Percentiles rank a stretch among this genome's conserved stretches.
phyloP scores from a whole-genome alignment of 495 filamentous ascomycete genomes.

The Aspergillus haitiensis region DNA sequence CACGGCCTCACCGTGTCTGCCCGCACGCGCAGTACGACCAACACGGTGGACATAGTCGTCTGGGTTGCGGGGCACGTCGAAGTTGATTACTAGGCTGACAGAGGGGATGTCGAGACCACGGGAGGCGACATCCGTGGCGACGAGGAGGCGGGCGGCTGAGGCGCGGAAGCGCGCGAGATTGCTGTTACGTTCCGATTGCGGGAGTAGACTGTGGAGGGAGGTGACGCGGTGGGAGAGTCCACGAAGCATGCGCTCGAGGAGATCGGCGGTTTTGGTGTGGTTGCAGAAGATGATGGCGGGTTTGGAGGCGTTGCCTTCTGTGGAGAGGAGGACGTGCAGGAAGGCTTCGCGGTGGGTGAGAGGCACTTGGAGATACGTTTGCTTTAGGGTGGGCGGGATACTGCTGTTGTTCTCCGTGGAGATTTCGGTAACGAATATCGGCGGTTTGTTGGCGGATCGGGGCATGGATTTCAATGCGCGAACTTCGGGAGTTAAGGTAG shows the following conservation, averaged over 20 bases:
- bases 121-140: conserved; percentile 96
- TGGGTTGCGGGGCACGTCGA: conserved; percentile 89
- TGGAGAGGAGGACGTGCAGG: conserved; percentile 84
- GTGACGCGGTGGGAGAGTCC: conserved; percentile 88
- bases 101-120: conserved; percentile 94
- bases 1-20: conserved; percentile 74
- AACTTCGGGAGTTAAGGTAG: conserved; percentile 92
- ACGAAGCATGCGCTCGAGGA: conserved; percentile 81
- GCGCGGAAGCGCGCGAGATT: conserved; percentile 93
- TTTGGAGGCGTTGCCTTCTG: conserved; percentile 69
- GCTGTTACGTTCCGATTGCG: conserved; percentile 76
- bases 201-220: conserved; percentile 80
- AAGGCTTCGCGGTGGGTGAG: conserved; percentile 91
- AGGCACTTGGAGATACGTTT: conserved; percentile 83
- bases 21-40: conserved; percentile 91
- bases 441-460: conserved; percentile 60
- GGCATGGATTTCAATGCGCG: conserved; percentile 76
- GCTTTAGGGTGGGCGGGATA: conserved; percentile 75
- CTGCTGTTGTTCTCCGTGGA: conserved; percentile 65
- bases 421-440: conserved; percentile 87
- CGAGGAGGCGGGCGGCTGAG: conserved; percentile 81
- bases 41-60: conserved; percentile 98
- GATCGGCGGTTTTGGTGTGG: conserved; percentile 80
- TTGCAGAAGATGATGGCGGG: conserved; percentile 94
- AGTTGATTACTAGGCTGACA: conserved; percentile 89